Conservation (phyloP, 225 moss, liverwort and hornwort genomes). For the Physcomitrium patens region DNA sequence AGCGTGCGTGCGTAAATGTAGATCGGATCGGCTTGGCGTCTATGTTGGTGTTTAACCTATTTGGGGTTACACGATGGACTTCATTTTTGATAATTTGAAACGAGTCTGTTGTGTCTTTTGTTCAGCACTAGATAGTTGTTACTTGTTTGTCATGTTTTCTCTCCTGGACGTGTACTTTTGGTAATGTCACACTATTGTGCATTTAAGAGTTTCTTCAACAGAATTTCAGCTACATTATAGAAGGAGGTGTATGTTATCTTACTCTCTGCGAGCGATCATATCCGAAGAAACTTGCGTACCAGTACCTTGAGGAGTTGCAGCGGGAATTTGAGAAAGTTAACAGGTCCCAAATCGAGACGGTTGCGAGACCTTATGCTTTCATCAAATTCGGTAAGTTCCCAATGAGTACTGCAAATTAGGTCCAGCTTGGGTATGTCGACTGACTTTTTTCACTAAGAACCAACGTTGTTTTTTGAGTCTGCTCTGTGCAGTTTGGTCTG, state of each 20-base stretch:
- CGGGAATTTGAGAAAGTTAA: constrained; percentile 98
- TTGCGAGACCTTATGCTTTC: constrained; percentile 98
- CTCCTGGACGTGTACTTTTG: background rate
- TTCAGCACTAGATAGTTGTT: constrained; percentile 1
- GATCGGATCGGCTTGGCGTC: constrained; percentile 25
- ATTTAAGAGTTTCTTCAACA: constrained; percentile 50
- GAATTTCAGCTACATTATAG: constrained; percentile 86
- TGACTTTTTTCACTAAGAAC: background rate
- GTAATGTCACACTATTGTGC: background rate
- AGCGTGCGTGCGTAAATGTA: constrained; percentile 10
- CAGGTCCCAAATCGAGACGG: constrained; percentile 98
- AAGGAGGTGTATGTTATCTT: constrained; percentile 98
- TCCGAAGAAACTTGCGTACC: constrained; percentile 99
- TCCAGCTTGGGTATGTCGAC: background rate
- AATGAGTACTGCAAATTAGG: background rate
- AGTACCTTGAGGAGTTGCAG: constrained; percentile 98
- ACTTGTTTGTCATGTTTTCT: constrained; percentile 9
- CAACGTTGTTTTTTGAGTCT: background rate
- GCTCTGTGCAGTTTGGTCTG: constrained; percentile 2
- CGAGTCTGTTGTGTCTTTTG: background rate
- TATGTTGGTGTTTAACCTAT: background rate
- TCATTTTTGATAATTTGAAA: background rate
- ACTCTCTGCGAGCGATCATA: constrained; percentile 98
- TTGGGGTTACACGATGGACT: constrained; percentile 23
- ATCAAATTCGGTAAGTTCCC: constrained; percentile 86